Base-by-base conservation (phyloP, 805 yeast species). In the Ogataea paradorogensis region DNA sequence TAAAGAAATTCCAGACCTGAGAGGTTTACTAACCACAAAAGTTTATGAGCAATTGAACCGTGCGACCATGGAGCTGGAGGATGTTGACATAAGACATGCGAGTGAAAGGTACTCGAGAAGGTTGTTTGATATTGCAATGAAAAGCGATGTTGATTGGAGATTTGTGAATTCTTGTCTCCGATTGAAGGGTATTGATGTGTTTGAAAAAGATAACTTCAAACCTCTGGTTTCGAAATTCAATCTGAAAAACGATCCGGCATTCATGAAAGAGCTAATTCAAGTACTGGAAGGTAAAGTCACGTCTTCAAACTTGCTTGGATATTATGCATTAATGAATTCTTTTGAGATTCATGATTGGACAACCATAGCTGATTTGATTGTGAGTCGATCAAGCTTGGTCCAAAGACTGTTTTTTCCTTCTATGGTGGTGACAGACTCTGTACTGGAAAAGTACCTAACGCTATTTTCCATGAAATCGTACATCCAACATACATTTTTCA, bases 401-500 rank as follows among this genome's bases (percentile, higher is more conserved):
- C 43, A 23, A 16, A 27, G 16, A 13, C 5, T 16, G 9, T 24
- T 45, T 16, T 15, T 7, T n/a, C 13, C 14, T 7, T 40, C 21
- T 5, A 9, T 27, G 33, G 13, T 26, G 8, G 21, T n/a, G 6
- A 5, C 27, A 2, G 18, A 20, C 5, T 16, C 23, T 3, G 4
- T 32, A 6, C 21, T 47, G 10, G 35, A 30, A n/a, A 24, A 25
- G 7, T 20, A 35, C 5, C 23, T 55, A 8, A 20, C 42, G 0
- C 48, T 42, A 22, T 59, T 59, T 42, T 57, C 63, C 1, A 38
- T 52, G 3, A 53, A 50, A 23, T 37, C 44, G 2, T 58, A 51
- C 16, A 54, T 60, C 18, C 35, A 42, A 3, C 47, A 48, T 18
- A 68, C 70, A 7, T 63, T 80, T 0, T 52, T 69, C 1, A 42